Base-by-base conservation (phyloP, 768 basidiomycete genomes). In the Boletellus ananiceps region DNA sequence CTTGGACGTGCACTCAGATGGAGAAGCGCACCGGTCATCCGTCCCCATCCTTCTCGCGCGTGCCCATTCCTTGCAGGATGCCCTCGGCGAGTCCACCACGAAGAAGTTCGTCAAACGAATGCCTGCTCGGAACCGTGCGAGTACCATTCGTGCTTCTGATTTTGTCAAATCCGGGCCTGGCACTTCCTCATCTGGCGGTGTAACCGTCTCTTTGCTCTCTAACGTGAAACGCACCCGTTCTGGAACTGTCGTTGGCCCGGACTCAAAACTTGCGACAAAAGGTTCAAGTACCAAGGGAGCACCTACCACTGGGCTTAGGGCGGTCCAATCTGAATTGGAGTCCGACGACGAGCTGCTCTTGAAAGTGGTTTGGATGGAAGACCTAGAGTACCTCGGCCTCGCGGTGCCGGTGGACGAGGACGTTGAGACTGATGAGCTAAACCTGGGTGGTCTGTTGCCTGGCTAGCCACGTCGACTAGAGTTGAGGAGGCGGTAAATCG, bases 91-190 rank as follows among this genome's bases (percentile, higher is more conserved):
- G 19, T 45, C 34, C 8, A 45, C 33, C 42, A 38, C 32, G 37
- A 65, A 48, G 55, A 67, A 47, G 11, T 15, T 46, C 19, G 23
- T 29, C 0, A 52, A 47, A 34, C 46, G 41, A 39, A 38, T 15
- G 23, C 40, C 33, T 14, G 36, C 63, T 43, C 64, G 71, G n/a
- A 68, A 66, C n/a, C 74, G 79, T 15, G 78, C 71, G 21, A 76
- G 70, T 52, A 81, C 74, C 45, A 80, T 73, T 59, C 78, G 71
- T 44, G 77, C 73, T 42, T 79, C 72, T n/a, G 76, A 76, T 53
- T 73, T 69, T 41, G 16, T 54, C 31, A 68, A 54, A 31, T 47
- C 56, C 5, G 47, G 44, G 18, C 49, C 56, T 5, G 43, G 40
- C 9, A 33, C 40, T 32, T 27, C 47, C 40, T 49, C 45, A 29